Conservation (phyloP, 352 stramenopile genomes). For the Lagenidium giganteum region DNA sequence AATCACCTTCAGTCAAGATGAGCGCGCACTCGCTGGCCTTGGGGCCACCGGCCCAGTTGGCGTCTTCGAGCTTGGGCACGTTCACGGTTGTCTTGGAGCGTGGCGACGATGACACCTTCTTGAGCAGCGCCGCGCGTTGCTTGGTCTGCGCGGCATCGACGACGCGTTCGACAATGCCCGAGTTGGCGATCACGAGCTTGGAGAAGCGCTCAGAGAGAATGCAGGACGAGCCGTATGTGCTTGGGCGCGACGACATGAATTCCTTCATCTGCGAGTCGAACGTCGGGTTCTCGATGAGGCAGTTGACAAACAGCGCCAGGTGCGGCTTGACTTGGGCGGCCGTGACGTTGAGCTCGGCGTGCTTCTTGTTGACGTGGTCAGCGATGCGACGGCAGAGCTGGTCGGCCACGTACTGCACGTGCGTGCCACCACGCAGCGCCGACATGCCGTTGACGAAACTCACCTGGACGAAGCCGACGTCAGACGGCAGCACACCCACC, state of each 20-base stretch:
- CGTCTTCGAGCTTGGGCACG: constrained; percentile 99
- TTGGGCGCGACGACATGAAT: constrained; percentile 91
- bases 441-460: constrained; percentile 99
- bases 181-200: constrained; percentile 94
- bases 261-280: constrained; percentile 99
- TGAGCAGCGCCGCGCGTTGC: constrained; percentile 90
- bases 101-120: constrained; percentile 66
- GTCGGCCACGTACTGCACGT: constrained; percentile 90
- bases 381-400: constrained; percentile 85
- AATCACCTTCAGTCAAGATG: constrained; percentile 99
- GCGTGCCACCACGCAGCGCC: constrained; percentile 94
- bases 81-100: constrained; percentile 77
- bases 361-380: constrained; percentile 96
- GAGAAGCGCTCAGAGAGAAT: constrained; percentile 93
- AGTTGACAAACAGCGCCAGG: constrained; percentile 98
- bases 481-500: constrained; percentile 88
- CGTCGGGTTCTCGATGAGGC: constrained; percentile 97
- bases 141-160: constrained; percentile 92
- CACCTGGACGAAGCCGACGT: constrained; percentile 94
- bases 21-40: constrained; percentile 92
- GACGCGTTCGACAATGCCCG: constrained; percentile 93
- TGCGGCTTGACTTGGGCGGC: constrained; percentile 96
- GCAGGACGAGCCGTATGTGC: constrained; percentile 86
- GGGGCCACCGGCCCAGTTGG: constrained; percentile 94
- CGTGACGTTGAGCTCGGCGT: constrained; percentile 91